These are phyloP conservation scores for Aspergillus aculeatinus DNA, from an alignment of 2,329 filamentous ascomycete genomes.

Conservation along the genomic window DNA sequence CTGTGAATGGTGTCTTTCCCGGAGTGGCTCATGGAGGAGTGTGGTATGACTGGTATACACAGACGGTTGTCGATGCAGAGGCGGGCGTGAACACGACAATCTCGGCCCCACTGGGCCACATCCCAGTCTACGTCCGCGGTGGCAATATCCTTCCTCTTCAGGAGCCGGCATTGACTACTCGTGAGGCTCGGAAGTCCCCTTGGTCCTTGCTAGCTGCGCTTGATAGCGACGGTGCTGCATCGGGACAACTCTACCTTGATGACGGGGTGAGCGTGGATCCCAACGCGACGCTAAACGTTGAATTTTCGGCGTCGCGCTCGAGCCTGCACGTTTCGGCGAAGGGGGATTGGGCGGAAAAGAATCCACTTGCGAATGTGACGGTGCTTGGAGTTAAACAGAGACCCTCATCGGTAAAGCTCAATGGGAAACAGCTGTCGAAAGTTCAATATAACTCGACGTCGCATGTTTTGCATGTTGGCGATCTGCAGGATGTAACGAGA, in stretches of 20 bases:
- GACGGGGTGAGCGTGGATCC: constrained; percentile 68
- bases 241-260: constrained; percentile 67
- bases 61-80: constrained; percentile 52
- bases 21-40: constrained; percentile 59
- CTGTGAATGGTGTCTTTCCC: constrained; percentile 68
- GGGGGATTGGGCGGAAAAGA: constrained; percentile 58
- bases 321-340: constrained; percentile 50
- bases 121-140: constrained; percentile 70
- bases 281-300: constrained; percentile 55
- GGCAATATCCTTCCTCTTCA: constrained; percentile 68
- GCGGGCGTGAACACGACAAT: constrained; percentile 61
- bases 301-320: constrained; percentile 31
- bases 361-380: constrained; percentile 62
- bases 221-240: constrained; percentile 54
- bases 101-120: constrained; percentile 63
- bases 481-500: constrained; percentile 50
- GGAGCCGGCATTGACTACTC: constrained; percentile 66
- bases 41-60: constrained; percentile 83
- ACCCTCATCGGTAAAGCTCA: constrained; percentile 51
- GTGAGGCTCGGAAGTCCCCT: constrained; percentile 60
- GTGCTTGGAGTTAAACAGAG: constrained; percentile 56
- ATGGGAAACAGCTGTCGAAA: constrained; percentile 47
- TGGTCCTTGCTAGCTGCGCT: constrained; percentile 69
- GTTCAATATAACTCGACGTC: constrained; percentile 52
- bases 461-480: constrained; percentile 52